Evolutionary conservation across 805 yeast species (phyloP).

Genomic region (Scheffersomyces stipitis): DNA sequence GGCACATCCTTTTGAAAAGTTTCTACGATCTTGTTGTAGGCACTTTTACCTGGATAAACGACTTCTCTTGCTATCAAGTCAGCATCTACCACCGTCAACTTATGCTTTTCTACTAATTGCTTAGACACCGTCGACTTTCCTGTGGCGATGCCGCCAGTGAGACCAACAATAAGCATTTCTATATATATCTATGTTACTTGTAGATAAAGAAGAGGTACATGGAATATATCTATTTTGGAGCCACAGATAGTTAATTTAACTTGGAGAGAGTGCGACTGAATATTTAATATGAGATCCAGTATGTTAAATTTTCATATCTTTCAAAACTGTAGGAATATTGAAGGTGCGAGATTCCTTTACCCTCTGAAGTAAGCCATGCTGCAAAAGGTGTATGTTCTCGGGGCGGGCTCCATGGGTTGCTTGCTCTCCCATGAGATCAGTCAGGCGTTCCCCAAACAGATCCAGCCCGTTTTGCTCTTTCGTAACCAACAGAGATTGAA

Average conservation of each 20-base stretch:
- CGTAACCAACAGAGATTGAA: slow-evolving; percentile 42
- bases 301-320: no score
- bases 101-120: slow-evolving; percentile 49
- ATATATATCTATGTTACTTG: no score
- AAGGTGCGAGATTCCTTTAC: no score
- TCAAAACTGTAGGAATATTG: no score
- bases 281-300: no score
- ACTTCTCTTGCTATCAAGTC: slow-evolving; percentile 85
- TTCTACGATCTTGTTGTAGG: slow-evolving; percentile 62
- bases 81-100: slow-evolving; percentile 76
- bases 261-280: no score
- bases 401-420: slow-evolving; percentile 56
- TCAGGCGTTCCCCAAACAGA: slow-evolving; percentile 37
- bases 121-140: slow-evolving; percentile 91
- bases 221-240: no score
- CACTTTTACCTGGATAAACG: slow-evolving; percentile 75
- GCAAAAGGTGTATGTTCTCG: slow-evolving; percentile 41
- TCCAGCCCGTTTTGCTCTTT: slow-evolving; percentile 35
- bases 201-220: no score
- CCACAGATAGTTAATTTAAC: no score
- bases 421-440: slow-evolving; percentile 48
- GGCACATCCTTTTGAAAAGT: slow-evolving; percentile 59
- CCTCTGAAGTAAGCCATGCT: no score
- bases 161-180: slow-evolving; percentile 81
- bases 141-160: slow-evolving; percentile 98